Percentiles rank a stretch among this genome's conserved stretches.
Conservation (phyloP, 139 green algal species). For the Coccomyxa sp. region DNA sequence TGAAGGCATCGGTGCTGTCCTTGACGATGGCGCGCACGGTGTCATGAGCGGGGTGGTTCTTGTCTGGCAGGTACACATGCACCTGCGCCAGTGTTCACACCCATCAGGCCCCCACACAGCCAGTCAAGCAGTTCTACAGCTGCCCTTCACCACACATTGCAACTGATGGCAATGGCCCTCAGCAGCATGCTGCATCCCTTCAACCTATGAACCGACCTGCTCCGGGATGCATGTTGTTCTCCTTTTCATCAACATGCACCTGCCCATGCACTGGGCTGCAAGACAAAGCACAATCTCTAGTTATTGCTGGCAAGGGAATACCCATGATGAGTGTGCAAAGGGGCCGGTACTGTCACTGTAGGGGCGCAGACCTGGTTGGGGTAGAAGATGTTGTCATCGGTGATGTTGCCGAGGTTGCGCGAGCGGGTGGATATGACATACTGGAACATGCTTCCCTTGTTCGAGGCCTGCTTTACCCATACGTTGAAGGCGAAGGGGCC, state of each 20-base stretch:
- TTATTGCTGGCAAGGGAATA: too few species aligned
- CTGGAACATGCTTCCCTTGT: constrained; percentile 15
- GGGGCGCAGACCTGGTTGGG: constrained; percentile 17
- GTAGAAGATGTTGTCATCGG: not conserved
- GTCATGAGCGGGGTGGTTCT: constrained; percentile 28
- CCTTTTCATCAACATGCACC: too few species aligned
- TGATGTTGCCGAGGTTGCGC: not conserved
- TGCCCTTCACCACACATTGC: too few species aligned
- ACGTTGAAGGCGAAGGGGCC: constrained; percentile 13
- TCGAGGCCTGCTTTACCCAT: constrained; percentile 4
- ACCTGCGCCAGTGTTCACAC: constrained; percentile 21
- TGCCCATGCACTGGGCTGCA: too few species aligned
- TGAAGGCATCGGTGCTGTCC: constrained; percentile 21
- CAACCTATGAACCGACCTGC: not conserved
- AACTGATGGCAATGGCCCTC: not conserved
- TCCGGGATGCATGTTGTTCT: too few species aligned
- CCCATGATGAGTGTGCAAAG: too few species aligned
- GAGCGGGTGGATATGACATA: constrained; percentile 24
- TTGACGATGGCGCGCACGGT: constrained; percentile 40
- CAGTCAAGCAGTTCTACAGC: too few species aligned
- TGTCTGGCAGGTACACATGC: constrained; percentile 45
- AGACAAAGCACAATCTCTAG: too few species aligned
- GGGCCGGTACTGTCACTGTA: too few species aligned
- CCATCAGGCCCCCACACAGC: too few species aligned
- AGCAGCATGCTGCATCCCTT: not conserved